Evolutionary conservation across 148 eudicot genomes (phyloP).

Genomic region (Persicaria maculosa): DNA sequence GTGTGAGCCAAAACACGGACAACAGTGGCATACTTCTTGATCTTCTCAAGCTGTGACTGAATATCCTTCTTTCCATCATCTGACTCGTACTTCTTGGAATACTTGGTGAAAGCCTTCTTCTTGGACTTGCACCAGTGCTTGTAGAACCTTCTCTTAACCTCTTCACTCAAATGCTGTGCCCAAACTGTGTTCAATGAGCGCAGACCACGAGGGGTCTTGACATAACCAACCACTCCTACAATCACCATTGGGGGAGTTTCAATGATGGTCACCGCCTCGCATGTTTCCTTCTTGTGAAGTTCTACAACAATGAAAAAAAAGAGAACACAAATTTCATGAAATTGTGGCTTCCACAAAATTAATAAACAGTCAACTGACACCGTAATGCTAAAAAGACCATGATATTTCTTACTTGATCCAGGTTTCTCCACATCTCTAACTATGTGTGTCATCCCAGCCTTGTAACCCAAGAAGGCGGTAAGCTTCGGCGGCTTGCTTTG

Average conservation of each 20-base stretch:
- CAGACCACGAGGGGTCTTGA: slow-evolving; percentile 71
- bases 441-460: slow-evolving; percentile 84
- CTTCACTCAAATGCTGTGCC: slow-evolving; percentile 76
- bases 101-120: slow-evolving; percentile 80
- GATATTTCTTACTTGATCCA: slow-evolving; percentile 53
- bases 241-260: slow-evolving; percentile 75
- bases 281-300: slow-evolving; percentile 83
- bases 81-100: slow-evolving; percentile 50
- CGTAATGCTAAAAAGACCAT: background rate
- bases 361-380: background rate
- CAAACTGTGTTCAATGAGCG: slow-evolving; percentile 82
- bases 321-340: background rate
- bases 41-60: slow-evolving; percentile 62
- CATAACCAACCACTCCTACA: slow-evolving; percentile 67
- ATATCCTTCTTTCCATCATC: slow-evolving; percentile 74
- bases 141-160: slow-evolving; percentile 68
- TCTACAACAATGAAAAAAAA: slow-evolving; percentile 22
- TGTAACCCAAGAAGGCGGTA: slow-evolving; percentile 77
- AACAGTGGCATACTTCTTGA: slow-evolving; percentile 64
- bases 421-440: slow-evolving; percentile 79
- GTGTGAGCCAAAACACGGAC: slow-evolving; percentile 80
- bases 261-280: slow-evolving; percentile 73
- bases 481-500: slow-evolving; percentile 56
- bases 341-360: background rate
- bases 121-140: slow-evolving; percentile 20